Evolutionary conservation across 2,329 filamentous ascomycete species (phyloP).

Genomic region (Aspergillus persii): DNA sequence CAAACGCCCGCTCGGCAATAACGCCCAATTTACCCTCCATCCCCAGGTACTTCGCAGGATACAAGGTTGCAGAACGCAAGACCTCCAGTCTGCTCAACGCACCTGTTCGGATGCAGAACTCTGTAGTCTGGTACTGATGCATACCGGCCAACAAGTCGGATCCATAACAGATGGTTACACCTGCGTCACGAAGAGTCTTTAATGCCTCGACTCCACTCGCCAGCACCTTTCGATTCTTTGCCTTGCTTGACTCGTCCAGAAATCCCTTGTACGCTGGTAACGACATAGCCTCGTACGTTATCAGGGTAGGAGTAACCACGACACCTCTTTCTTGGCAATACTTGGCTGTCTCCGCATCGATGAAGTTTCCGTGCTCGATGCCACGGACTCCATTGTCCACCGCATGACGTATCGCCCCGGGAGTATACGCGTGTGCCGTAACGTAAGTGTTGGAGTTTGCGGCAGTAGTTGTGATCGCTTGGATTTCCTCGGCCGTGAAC

Average conservation of each 20-base stretch:
- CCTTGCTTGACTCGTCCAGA: conserved; percentile 16
- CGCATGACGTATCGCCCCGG: conserved; percentile 52
- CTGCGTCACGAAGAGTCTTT: conserved; percentile 48
- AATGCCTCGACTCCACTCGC: conserved; percentile 46
- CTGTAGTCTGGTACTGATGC: conserved; percentile 44
- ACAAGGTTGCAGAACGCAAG: conserved; percentile 51
- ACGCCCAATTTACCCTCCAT: conserved; percentile 49
- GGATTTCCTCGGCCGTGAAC: conserved; percentile 56
- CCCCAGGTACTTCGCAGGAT: conserved; percentile 49
- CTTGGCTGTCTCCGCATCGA: conserved; percentile 44
- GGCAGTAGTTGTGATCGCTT: conserved; percentile 52
- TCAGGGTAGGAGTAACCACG: conserved; percentile 53
- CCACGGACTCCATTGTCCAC: conserved; percentile 53
- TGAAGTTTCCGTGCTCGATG: conserved; percentile 53
- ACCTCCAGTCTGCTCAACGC: conserved; percentile 44
- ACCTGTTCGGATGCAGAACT: conserved; percentile 46
- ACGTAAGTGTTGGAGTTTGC: conserved; percentile 51
- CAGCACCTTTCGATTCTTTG: conserved; percentile 52
- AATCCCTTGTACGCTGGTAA: conserved; percentile 23
- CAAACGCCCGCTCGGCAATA: conserved; percentile 48
- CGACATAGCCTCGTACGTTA: conserved; percentile 51
- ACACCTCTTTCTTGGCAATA: conserved; percentile 48
- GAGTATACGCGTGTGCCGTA: conserved; percentile 58
- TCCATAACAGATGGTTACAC: conserved; percentile 56
- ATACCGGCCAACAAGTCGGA: conserved; percentile 53